Base-by-base conservation (phyloP, 2,329 filamentous ascomycete genomes). In the Arthrobotrys pseudoclavata region DNA sequence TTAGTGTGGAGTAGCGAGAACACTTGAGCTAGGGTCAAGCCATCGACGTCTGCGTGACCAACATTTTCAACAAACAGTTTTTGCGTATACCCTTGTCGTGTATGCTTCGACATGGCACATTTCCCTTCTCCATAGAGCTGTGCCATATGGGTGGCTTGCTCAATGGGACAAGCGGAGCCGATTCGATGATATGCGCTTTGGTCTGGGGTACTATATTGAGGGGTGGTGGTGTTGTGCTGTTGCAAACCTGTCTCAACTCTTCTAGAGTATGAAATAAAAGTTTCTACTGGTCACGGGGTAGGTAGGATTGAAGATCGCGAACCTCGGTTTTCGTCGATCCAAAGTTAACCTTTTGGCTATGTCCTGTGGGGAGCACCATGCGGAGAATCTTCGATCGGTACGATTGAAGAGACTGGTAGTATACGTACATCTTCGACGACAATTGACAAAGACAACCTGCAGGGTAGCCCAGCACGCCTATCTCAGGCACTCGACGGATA, bases 131-230 rank as follows among this genome's bases (percentile, higher is more conserved):
- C 52, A 37, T 26, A 34, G 29, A 15, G 22, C n/a, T n/a, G 34
- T 24, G 18, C 34, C 20, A 20, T 60, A 15, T 60, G 34, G 10
- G 55, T 60, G 55, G 55, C 55, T 60, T 60, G 55, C 60, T 70
- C 52, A 77, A 77, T 71, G 34, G 62, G 74, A 77, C 61, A 71
- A 42, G 67, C 62, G 42, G 74, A 67, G 74, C 67, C 74, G 74
- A 68, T 71, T 77, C 62, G 67, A 77, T 68, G 67, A 57, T 62
- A 77, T 71, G 74, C 74, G 26, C 47, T 77, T 77, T 71, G 53
- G 74, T 70, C 47, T 55, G 53, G 53, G 53, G 66, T 55, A 26
- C 42, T n/a, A 15, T n/a, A n/a, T 52, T 50, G 26, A 26, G 37
- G 6, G 29, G 50, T 10, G 40, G 29, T 72, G 60, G 69, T 72